These are phyloP conservation scores for Penicillium olsonii DNA, from an alignment of 2,329 filamentous ascomycete species.

Conservation along the genomic window DNA sequence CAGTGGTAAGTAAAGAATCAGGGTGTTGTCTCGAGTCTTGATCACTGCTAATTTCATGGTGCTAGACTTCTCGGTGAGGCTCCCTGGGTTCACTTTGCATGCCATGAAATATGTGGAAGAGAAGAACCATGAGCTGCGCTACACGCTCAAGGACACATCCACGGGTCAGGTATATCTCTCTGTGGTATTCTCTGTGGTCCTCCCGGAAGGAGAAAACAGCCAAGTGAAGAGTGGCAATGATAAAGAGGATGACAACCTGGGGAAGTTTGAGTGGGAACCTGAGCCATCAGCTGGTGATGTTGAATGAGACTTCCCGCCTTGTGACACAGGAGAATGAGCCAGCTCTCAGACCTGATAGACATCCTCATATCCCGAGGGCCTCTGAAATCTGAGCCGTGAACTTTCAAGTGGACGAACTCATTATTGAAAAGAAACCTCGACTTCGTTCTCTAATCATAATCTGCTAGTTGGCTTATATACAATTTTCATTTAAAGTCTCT, in stretches of 20 bases:
- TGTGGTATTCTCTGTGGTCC: constrained; percentile 75
- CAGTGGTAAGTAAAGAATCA: constrained; percentile 51
- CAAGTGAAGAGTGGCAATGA: constrained; percentile 5
- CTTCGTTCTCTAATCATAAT: constrained; percentile 7
- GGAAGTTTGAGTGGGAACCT: constrained; percentile 28
- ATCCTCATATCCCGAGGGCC: too few relatives aligned
- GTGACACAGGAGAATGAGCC: background rate
- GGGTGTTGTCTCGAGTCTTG: background rate
- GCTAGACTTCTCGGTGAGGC: constrained; percentile 40
- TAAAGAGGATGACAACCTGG: constrained; percentile 9
- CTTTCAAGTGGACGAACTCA: too few relatives aligned
- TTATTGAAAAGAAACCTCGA: background rate
- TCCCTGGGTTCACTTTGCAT: constrained; percentile 40
- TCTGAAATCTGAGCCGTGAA: too few relatives aligned
- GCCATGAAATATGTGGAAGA: constrained; percentile 49
- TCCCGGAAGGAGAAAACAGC: constrained; percentile 27
- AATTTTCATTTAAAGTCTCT: constrained; percentile 63
- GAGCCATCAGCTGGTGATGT: constrained; percentile 21
- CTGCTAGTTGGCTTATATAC: constrained; percentile 16
- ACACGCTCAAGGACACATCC: constrained; percentile 79
- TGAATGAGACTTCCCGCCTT: constrained; percentile 13
- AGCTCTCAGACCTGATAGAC: too few relatives aligned
- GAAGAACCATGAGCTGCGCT: constrained; percentile 83
- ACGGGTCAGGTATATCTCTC: constrained; percentile 78
- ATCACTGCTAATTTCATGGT: background rate